Percentiles rank a stretch among this genome's conserved stretches.
These are phyloP conservation scores for Ceratobasidium sp. DNA, from an alignment of 1,284 basidiomycete genomes.

Conservation along the genomic window DNA sequence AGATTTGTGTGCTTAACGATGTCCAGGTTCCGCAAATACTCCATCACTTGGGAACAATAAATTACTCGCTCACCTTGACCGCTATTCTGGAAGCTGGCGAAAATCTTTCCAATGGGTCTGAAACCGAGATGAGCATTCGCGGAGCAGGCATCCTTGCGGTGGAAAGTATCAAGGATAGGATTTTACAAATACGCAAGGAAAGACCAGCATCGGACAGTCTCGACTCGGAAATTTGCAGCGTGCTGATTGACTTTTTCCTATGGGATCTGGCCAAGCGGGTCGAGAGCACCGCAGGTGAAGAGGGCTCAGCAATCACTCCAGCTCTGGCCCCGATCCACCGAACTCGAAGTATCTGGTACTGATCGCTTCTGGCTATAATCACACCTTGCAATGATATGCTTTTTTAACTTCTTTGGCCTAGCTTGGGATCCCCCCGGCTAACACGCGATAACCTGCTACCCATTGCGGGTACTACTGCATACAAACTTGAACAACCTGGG, in stretches of 20 bases:
- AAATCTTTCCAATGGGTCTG: conserved; percentile 66
- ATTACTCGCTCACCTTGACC: conserved; percentile 72
- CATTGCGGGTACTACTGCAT: too few species aligned
- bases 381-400: background rate
- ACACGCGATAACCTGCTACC: background rate
- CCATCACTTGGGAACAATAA: conserved; percentile 79
- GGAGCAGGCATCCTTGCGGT: conserved; percentile 82
- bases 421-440: background rate
- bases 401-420: background rate
- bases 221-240: conserved; percentile 70
- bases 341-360: conserved; percentile 88
- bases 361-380: conserved; percentile 48
- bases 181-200: conserved; percentile 60
- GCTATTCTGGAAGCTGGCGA: conserved; percentile 62
- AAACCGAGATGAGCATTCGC: conserved; percentile 78
- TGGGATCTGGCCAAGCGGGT: conserved; percentile 87
- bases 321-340: conserved; percentile 66
- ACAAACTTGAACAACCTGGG: too few species aligned
- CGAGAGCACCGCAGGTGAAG: conserved; percentile 65
- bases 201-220: conserved; percentile 51
- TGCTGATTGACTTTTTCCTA: conserved; percentile 86
- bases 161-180: conserved; percentile 69
- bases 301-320: conserved; percentile 67
- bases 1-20: background rate
- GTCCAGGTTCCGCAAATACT: conserved; percentile 77